phyloP scores from a whole-genome alignment of 805 yeast species.

The Candida hungchunana region DNA sequence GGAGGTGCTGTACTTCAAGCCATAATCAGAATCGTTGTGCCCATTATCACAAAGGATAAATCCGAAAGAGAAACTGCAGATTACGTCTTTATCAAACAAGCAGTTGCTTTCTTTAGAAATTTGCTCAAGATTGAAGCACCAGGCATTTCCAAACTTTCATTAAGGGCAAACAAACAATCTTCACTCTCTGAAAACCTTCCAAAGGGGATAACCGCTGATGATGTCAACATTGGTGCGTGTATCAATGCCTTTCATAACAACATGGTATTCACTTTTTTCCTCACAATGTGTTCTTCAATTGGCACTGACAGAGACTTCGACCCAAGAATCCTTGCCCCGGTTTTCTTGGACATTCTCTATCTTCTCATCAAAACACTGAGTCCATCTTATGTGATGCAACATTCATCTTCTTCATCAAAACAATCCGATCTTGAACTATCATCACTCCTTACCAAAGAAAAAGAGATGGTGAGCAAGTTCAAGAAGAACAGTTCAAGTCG shows the following conservation, averaged over 20 bases:
- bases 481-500: slow-evolving; percentile 57
- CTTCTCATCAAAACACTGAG: slow-evolving; percentile 56
- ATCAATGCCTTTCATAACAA: slow-evolving; percentile 59
- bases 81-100: slow-evolving; percentile 65
- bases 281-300: slow-evolving; percentile 65
- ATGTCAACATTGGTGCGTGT: slow-evolving; percentile 59
- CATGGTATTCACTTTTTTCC: slow-evolving; percentile 65
- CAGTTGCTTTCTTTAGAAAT: slow-evolving; percentile 72
- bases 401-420: neutral
- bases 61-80: slow-evolving; percentile 65
- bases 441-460: slow-evolving; percentile 58
- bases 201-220: slow-evolving; percentile 53
- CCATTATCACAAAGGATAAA: slow-evolving; percentile 48
- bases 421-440: slow-evolving; percentile 11
- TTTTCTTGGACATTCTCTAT: slow-evolving; percentile 66
- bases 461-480: slow-evolving; percentile 43
- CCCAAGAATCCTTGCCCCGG: slow-evolving; percentile 52
- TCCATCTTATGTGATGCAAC: slow-evolving; percentile 21
- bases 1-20: slow-evolving; percentile 66
- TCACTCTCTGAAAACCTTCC: slow-evolving; percentile 42
- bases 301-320: slow-evolving; percentile 52
- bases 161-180: slow-evolving; percentile 33
- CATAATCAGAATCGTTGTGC: slow-evolving; percentile 61
- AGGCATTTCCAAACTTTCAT: slow-evolving; percentile 43
- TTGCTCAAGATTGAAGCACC: slow-evolving; percentile 75